Conservation (phyloP, 331 rosid species). For the Arachis monticola region DNA sequence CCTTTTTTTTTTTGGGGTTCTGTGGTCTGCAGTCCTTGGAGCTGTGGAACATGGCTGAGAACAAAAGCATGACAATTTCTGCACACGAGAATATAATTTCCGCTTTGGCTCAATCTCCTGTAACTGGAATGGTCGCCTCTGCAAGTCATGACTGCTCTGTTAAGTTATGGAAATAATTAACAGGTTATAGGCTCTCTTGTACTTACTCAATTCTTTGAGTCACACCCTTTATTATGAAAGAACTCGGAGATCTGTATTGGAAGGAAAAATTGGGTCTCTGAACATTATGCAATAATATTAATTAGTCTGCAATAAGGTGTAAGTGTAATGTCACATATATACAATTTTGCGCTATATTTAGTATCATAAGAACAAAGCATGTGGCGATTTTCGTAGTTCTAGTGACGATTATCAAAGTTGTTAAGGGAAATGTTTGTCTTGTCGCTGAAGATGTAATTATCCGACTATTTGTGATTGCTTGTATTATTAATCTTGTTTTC, state of each 20-base stretch:
- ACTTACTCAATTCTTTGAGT: constrained; percentile 28
- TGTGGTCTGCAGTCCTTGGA: constrained; percentile 49
- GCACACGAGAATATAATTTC: constrained; percentile 57
- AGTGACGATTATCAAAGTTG: background rate
- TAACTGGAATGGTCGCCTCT: constrained; percentile 63
- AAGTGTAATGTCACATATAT: constrained; percentile 1
- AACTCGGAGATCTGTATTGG: constrained; percentile 23
- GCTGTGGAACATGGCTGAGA: constrained; percentile 62
- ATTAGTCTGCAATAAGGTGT: constrained; percentile 33
- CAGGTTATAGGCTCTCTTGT: constrained; percentile 21
- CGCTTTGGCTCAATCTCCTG: constrained; percentile 53
- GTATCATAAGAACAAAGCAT: background rate
- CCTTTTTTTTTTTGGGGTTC: background rate
- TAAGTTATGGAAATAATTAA: constrained; percentile 53
- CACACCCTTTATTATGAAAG: constrained; percentile 9
- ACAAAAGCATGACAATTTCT: constrained; percentile 55
- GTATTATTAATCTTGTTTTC: no score
- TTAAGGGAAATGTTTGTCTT: background rate
- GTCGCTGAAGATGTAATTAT: background rate
- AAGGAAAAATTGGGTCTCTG: constrained; percentile 32
- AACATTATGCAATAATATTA: background rate
- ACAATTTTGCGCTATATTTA: constrained; percentile 28
- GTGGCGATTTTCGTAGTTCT: background rate
- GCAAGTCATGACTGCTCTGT: constrained; percentile 59
- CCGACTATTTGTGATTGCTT: no score